Conservation (phyloP, 148 eudicot species). For the Amaranthus hypochondriacus region DNA sequence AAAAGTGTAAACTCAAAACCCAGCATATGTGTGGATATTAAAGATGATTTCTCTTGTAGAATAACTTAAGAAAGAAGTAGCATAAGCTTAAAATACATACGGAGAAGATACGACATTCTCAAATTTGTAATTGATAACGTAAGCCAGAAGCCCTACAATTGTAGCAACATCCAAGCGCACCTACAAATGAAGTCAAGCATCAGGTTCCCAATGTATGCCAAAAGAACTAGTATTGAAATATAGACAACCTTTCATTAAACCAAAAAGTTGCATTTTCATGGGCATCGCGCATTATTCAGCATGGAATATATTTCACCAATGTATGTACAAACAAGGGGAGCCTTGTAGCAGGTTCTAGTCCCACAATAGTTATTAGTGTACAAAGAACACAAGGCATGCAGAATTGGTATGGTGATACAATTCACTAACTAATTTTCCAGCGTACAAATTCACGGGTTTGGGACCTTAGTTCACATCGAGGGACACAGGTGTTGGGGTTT, state of each 20-base stretch:
- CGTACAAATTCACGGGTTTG: too few relatives aligned
- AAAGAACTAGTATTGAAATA: not conserved
- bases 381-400: too few relatives aligned
- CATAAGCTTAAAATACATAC: conserved; percentile 40
- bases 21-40: too few relatives aligned
- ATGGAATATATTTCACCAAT: not conserved
- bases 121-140: conserved; percentile 82
- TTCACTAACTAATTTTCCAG: too few relatives aligned
- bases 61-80: not conserved
- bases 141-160: conserved; percentile 79
- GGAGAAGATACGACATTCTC: conserved; percentile 72
- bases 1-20: too few relatives aligned
- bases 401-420: too few relatives aligned
- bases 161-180: conserved; percentile 90
- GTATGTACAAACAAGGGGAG: not conserved
- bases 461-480: too few relatives aligned
- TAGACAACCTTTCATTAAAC: not conserved
- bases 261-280: not conserved
- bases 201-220: conserved; percentile 3
- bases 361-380: not conserved
- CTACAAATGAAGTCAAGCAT: conserved; percentile 37
- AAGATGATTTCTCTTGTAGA: not conserved
- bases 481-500: too few relatives aligned
- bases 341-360: not conserved
- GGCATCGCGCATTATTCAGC: not conserved